Percentiles rank a stretch among this genome's conserved stretches.
These are phyloP conservation scores for Lactifluus volemus DNA, from an alignment of 768 basidiomycete genomes.

Conservation along the genomic window DNA sequence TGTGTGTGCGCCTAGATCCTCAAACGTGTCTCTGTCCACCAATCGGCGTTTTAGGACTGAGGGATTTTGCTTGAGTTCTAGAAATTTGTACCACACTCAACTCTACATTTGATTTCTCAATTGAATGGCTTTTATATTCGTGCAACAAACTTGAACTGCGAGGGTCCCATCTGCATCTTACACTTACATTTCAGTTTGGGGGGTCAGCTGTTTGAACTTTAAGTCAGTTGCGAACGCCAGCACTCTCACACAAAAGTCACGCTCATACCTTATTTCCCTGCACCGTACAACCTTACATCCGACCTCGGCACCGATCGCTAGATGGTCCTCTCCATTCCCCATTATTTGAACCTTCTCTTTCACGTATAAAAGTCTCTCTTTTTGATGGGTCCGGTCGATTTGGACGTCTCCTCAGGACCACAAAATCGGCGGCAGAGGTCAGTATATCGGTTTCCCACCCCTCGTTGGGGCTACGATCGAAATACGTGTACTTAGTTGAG, in stretches of 20 bases:
- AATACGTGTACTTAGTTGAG: background rate
- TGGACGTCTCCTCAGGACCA: constrained; percentile 2
- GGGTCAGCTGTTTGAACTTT: background rate
- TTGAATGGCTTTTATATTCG: background rate
- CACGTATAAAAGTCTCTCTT: background rate
- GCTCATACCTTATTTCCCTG: too few species aligned
- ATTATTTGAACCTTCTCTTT: background rate
- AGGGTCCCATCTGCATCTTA: background rate
- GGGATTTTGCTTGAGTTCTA: background rate
- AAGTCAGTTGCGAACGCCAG: background rate
- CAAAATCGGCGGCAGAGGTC: constrained; percentile 4
- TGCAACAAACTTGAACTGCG: background rate
- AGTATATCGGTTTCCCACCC: background rate
- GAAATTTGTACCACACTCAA: background rate
- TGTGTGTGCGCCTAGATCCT: background rate
- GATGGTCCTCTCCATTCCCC: background rate
- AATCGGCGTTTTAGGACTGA: background rate
- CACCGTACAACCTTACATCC: background rate
- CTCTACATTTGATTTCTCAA: background rate
- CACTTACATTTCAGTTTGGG: background rate
- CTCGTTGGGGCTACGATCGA: background rate
- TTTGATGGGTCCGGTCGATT: constrained; percentile 3
- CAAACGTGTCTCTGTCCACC: background rate
- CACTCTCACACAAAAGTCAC: background rate
- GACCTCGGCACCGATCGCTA: background rate